These are phyloP conservation scores for Simmondsia chinensis DNA, from an alignment of 148 eudicot genomes.

Conservation along the genomic window DNA sequence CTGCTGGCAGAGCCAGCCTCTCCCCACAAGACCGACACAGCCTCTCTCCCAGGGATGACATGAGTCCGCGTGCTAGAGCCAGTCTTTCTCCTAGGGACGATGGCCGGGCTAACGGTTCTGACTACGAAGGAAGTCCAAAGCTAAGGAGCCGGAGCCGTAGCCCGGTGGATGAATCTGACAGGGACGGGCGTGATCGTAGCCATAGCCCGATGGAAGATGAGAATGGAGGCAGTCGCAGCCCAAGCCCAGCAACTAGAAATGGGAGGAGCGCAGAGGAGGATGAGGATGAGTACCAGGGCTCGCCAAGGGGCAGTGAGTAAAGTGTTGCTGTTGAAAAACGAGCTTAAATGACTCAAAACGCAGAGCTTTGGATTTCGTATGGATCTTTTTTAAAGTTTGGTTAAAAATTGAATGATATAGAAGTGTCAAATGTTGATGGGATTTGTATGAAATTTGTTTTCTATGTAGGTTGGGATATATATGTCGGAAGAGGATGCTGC, in stretches of 20 bases:
- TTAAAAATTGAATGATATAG: too few relatives aligned
- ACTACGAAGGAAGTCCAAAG: constrained; percentile 54
- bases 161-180: constrained; percentile 34
- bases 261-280: constrained; percentile 39
- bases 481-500: too few relatives aligned
- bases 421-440: too few relatives aligned
- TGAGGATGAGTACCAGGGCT: constrained; percentile 26
- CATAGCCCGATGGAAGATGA: constrained; percentile 51
- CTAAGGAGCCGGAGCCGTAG: constrained; percentile 47
- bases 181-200: constrained; percentile 23
- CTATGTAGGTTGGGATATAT: too few relatives aligned
- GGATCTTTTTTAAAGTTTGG: too few relatives aligned
- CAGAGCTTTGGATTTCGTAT: too few relatives aligned
- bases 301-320: constrained; percentile 44
- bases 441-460: too few relatives aligned
- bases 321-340: too few relatives aligned
- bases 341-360: too few relatives aligned
- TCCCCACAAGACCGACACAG: constrained; percentile 23
- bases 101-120: constrained; percentile 29
- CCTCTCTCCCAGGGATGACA: constrained; percentile 29
- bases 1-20: constrained; percentile 14
- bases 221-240: constrained; percentile 35
- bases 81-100: constrained; percentile 36
- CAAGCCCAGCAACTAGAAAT: constrained; percentile 34
- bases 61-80: constrained; percentile 20